These are phyloP conservation scores for Phytophthora colocasiae DNA, from an alignment of 352 stramenopile genomes.

Conservation along the genomic window DNA sequence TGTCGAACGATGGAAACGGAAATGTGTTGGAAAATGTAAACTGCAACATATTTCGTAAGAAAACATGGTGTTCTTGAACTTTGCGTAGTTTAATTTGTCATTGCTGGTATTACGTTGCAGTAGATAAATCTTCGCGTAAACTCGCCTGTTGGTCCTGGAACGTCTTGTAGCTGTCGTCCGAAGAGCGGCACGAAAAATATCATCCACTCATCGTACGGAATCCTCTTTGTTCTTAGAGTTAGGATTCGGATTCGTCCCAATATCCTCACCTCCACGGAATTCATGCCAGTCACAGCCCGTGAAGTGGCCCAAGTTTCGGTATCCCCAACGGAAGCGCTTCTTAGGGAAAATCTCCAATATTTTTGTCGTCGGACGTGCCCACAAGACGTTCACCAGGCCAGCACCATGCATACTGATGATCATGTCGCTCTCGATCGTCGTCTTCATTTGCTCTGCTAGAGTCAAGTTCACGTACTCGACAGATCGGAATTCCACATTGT, in stretches of 20 bases:
- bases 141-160: conserved; percentile 29
- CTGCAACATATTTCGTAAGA: no score
- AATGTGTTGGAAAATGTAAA: no score
- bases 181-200: conserved; percentile 61
- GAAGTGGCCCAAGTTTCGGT: conserved; percentile 80
- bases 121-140: conserved; percentile 7
- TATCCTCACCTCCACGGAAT: conserved; percentile 53
- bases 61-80: no score
- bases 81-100: no score
- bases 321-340: conserved; percentile 61
- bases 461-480: conserved; percentile 72
- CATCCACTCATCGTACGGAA: conserved; percentile 61
- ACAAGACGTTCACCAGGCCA: conserved; percentile 81
- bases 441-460: conserved; percentile 67
- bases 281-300: conserved; percentile 72
- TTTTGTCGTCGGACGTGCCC: conserved; percentile 54
- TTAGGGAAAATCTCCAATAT: conserved; percentile 83
- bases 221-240: conserved; percentile 64
- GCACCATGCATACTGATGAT: conserved; percentile 87
- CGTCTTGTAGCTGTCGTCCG: conserved; percentile 19
- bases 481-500: conserved; percentile 53
- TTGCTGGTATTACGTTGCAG: no score
- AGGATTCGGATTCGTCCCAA: conserved; percentile 25
- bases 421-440: conserved; percentile 71
- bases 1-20: no score